phyloP scores from a whole-genome alignment of 208 protist genomes.

The Hexamita inflata region DNA sequence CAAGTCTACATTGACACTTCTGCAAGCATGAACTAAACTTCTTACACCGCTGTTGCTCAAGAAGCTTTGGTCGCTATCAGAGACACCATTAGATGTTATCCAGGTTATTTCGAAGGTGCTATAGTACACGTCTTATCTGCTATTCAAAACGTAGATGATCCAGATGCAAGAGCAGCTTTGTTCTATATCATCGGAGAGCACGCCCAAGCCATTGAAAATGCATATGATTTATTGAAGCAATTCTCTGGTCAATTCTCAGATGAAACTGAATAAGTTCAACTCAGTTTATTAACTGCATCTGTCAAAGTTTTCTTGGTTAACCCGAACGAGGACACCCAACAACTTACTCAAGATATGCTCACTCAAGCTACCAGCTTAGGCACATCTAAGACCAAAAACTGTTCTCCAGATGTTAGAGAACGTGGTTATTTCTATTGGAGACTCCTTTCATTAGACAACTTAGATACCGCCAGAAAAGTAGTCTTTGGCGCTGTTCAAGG shows the following conservation, averaged over 20 bases:
- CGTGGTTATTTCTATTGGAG: conserved; percentile 34
- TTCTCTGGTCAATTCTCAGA: conserved; percentile 22
- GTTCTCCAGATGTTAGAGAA: conserved; percentile 30
- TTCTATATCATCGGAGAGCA: conserved; percentile 31
- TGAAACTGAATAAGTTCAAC: conserved; percentile 27
- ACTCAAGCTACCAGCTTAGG: not conserved
- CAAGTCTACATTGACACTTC: not conserved
- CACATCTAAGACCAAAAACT: not conserved
- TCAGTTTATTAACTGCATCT: conserved; percentile 25
- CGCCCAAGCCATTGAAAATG: conserved; percentile 22
- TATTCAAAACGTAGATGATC: conserved; percentile 15
- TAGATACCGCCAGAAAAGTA: conserved; percentile 23
- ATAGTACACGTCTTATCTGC: conserved; percentile 21
- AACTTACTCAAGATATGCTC: conserved; percentile 1
- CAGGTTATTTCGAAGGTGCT: conserved; percentile 19
- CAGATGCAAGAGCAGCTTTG: conserved; percentile 23
- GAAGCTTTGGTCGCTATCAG: conserved; percentile 1
- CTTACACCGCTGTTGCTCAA: conserved; percentile 8
- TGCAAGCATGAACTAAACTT: conserved; percentile 19
- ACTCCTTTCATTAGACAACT: conserved; percentile 7
- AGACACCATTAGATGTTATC: conserved; percentile 34
- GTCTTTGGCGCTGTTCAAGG: conserved; percentile 9
- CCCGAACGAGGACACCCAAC: not conserved
- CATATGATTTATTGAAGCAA: conserved; percentile 17
- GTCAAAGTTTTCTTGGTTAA: conserved; percentile 29